Conservation (phyloP, 108 stramenopile genomes). For the Skeletonema menzelii region DNA sequence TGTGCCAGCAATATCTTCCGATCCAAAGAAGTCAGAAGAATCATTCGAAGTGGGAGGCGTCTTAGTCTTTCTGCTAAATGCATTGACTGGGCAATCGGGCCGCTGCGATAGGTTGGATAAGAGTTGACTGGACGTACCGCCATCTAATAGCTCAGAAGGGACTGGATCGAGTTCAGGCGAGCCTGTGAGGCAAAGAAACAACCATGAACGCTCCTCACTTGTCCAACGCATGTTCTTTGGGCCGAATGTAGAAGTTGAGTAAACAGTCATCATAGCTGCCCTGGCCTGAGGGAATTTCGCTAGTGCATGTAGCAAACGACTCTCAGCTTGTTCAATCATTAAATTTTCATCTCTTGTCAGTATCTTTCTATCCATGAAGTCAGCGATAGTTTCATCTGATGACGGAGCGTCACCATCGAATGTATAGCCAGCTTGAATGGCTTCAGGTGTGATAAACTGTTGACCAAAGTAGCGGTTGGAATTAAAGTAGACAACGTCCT, state of each 20-base stretch:
- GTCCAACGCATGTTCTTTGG: constrained; percentile 59
- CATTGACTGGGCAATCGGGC: constrained; percentile 46
- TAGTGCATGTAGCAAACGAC: constrained; percentile 53
- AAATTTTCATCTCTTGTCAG: constrained; percentile 38
- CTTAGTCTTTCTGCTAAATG: constrained; percentile 23
- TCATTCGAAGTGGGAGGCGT: neutral
- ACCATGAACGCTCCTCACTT: constrained; percentile 61
- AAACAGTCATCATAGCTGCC: constrained; percentile 48
- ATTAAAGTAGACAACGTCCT: constrained; percentile 67
- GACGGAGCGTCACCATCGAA: constrained; percentile 18
- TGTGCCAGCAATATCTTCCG: neutral
- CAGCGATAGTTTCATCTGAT: constrained; percentile 24
- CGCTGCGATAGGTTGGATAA: constrained; percentile 27
- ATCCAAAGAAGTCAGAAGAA: neutral
- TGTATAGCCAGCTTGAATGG: constrained; percentile 52
- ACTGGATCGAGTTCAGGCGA: constrained; percentile 38
- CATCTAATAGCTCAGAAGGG: constrained; percentile 37
- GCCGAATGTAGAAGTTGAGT: constrained; percentile 51
- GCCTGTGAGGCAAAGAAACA: constrained; percentile 64
- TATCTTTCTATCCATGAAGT: constrained; percentile 47
- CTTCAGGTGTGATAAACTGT: constrained; percentile 55
- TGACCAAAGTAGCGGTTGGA: constrained; percentile 72
- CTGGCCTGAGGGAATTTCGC: constrained; percentile 57
- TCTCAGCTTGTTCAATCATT: constrained; percentile 50
- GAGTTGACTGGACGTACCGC: constrained; percentile 34